These are phyloP conservation scores for Volvariella surrecta DNA, from an alignment of 1,284 basidiomycete species.

Conservation along the genomic window DNA sequence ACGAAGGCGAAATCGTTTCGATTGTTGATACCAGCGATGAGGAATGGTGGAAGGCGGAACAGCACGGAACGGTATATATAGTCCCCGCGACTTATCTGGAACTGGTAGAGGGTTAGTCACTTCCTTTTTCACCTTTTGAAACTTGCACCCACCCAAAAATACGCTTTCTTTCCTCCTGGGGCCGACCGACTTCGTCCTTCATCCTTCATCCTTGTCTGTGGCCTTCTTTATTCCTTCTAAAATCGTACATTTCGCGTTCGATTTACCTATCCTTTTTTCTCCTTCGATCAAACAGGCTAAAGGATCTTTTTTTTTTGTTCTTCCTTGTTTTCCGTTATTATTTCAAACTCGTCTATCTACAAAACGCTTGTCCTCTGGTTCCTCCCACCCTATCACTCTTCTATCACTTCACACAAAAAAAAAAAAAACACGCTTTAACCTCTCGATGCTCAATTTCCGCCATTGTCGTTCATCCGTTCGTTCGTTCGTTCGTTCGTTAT, in stretches of 20 bases:
- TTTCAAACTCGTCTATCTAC: too few species aligned
- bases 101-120: conserved; percentile 77
- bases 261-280: conserved; percentile 22
- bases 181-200: neutral
- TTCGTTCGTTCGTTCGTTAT: too few species aligned
- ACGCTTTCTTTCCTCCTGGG: too few species aligned
- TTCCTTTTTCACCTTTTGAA: conserved; percentile 24
- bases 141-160: too few species aligned
- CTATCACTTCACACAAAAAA: too few species aligned
- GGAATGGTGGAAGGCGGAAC: conserved; percentile 94
- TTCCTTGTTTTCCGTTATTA: too few species aligned
- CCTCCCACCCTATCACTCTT: too few species aligned
- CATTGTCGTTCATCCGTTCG: too few species aligned
- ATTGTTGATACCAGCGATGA: conserved; percentile 77
- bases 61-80: conserved; percentile 74
- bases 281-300: conserved; percentile 42
- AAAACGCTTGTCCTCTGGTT: too few species aligned
- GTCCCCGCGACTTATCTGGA: conserved; percentile 88
- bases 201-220: conserved; percentile 46
- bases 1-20: conserved; percentile 66
- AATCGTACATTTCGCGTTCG: conserved; percentile 25
- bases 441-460: too few species aligned
- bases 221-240: too few species aligned
- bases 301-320: conserved; percentile 45
- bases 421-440: too few species aligned